Evolutionary conservation across 257 asterid species (phyloP).

Genomic region (Solanum bukasovii): DNA sequence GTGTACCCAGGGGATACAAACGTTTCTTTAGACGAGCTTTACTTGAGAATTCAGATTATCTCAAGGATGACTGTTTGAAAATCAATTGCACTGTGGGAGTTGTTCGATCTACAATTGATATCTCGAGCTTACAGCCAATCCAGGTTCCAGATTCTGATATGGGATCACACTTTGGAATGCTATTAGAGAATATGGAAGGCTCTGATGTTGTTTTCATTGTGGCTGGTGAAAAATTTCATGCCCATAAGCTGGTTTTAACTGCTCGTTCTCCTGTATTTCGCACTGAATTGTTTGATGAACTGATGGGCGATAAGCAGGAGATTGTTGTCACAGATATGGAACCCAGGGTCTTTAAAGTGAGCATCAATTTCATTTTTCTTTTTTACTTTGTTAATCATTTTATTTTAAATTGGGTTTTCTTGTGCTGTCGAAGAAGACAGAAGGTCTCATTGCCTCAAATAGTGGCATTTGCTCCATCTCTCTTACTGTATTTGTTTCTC

Average conservation of each 20-base stretch:
- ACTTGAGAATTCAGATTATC: slow-evolving; percentile 88
- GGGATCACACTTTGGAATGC: slow-evolving; percentile 78
- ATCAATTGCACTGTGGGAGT: slow-evolving; percentile 99
- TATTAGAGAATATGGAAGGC: slow-evolving; percentile 77
- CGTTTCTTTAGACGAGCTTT: slow-evolving; percentile 79
- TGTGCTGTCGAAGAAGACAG: not conserved
- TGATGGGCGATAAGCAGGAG: slow-evolving; percentile 50
- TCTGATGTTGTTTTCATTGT: slow-evolving; percentile 73
- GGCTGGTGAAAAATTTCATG: slow-evolving; percentile 69
- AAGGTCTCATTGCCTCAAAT: not conserved
- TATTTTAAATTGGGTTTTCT: not conserved
- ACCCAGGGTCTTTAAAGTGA: slow-evolving; percentile 84
- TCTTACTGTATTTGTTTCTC: not conserved
- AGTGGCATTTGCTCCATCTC: not conserved
- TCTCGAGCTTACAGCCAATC: slow-evolving; percentile 70
- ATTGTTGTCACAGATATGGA: slow-evolving; percentile 65
- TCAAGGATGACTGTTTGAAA: slow-evolving; percentile 95
- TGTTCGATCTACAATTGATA: slow-evolving; percentile 82
- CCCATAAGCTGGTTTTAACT: slow-evolving; percentile 89
- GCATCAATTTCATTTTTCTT: not conserved
- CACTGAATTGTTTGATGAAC: slow-evolving; percentile 47
- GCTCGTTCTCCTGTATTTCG: slow-evolving; percentile 79
- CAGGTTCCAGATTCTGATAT: slow-evolving; percentile 89
- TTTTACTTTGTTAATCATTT: not conserved
- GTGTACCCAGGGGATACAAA: slow-evolving; percentile 74